phyloP scores from a whole-genome alignment of 2,329 filamentous ascomycete species.

The Alternaria atra region DNA sequence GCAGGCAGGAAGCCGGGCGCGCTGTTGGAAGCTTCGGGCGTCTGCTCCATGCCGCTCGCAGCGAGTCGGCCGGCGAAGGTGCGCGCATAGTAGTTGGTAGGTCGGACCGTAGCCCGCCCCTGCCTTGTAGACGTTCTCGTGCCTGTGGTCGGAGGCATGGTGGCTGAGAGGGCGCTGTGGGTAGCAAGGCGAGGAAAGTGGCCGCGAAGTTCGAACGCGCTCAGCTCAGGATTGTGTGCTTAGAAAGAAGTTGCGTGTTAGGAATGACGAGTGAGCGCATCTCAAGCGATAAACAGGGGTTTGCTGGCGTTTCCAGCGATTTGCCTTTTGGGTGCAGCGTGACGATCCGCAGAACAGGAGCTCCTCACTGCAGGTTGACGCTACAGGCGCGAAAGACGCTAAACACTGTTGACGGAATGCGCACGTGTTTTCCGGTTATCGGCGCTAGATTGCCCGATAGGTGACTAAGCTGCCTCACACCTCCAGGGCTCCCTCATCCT shows the following conservation, averaged over 20 bases:
- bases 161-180: conserved; percentile 30
- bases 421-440: conserved; percentile 21
- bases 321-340: conserved; percentile 22
- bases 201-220: conserved; percentile 24
- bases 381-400: conserved; percentile 25
- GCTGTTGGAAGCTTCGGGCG: conserved; percentile 47
- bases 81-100: conserved; percentile 62
- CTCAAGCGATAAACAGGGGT: conserved; percentile 32
- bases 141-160: conserved; percentile 48
- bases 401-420: conserved; percentile 32
- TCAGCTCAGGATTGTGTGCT: conserved; percentile 24
- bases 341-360: conserved; percentile 24
- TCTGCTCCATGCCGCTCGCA: conserved; percentile 50
- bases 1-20: conserved; percentile 69
- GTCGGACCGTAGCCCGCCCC: conserved; percentile 57
- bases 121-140: conserved; percentile 56
- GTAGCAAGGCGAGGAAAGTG: conserved; percentile 24
- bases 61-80: conserved; percentile 53
- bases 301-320: conserved; percentile 32
- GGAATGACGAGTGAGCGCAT: conserved; percentile 40
- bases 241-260: conserved; percentile 27
- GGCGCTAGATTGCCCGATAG: conserved; percentile 14
- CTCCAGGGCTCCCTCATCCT: not conserved
- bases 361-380: conserved; percentile 17
- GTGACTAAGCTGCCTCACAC: conserved; percentile 11